Conservation (phyloP, 805 yeast genomes). For the Teunomyces lycoperdinae region DNA sequence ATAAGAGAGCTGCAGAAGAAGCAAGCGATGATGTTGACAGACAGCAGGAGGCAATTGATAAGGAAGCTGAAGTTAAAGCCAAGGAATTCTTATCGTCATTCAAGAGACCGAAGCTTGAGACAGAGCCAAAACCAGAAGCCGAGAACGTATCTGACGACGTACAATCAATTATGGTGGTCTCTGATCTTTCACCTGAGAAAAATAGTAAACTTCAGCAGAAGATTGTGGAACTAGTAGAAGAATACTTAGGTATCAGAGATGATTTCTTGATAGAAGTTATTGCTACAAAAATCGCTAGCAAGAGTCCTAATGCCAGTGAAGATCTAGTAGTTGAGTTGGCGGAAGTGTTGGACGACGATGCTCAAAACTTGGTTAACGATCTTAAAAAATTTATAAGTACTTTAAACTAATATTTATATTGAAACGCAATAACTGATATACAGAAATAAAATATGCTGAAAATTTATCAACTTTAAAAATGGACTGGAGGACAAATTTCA, state of each 20-base stretch:
- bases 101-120: conserved; percentile 4
- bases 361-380: conserved; percentile 38
- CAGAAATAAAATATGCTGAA: background rate
- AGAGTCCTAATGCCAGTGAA: conserved; percentile 28
- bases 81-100: conserved; percentile 13
- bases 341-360: conserved; percentile 53
- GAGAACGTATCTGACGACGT: background rate
- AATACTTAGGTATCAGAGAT: conserved; percentile 53
- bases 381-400: conserved; percentile 28
- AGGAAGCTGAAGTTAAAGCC: conserved; percentile 10
- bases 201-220: conserved; percentile 28
- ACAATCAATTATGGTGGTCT: conserved; percentile 4
- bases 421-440: background rate
- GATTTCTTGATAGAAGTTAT: conserved; percentile 48
- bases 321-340: conserved; percentile 43
- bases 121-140: conserved; percentile 3
- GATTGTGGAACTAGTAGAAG: conserved; percentile 45
- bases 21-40: conserved; percentile 39
- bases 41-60: conserved; percentile 29
- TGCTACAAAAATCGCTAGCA: conserved; percentile 30
- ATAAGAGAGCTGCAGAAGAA: conserved; percentile 41
- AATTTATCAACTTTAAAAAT: background rate
- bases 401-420: background rate
- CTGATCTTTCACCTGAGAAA: conserved; percentile 9
- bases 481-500: background rate